These are phyloP conservation scores for Saccharomycopsis selenospora DNA, from an alignment of 805 yeast genomes.

Conservation along the genomic window DNA sequence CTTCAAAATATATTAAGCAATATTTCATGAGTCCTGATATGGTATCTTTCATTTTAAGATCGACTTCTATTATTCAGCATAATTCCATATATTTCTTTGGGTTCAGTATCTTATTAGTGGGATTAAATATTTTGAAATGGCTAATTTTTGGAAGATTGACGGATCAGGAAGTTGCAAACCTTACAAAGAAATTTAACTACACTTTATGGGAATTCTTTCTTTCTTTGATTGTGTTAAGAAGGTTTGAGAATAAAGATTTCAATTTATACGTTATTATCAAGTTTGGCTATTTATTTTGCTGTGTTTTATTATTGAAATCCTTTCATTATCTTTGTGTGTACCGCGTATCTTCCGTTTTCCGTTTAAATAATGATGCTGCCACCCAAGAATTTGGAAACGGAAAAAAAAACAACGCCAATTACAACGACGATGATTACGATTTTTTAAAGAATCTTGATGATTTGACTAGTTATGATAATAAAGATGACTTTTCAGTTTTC, in stretches of 20 bases:
- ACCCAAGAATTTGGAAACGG: not conserved
- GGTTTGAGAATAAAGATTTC: not conserved
- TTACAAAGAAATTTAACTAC: slow-evolving; percentile 14
- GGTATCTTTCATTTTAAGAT: not conserved
- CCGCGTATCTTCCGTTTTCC: slow-evolving; percentile 18
- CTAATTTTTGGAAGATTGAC: slow-evolving; percentile 18
- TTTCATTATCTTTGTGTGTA: slow-evolving; percentile 20
- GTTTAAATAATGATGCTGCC: not conserved
- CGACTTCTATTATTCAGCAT: not conserved
- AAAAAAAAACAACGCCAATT: not conserved
- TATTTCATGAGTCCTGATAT: not conserved
- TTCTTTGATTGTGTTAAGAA: slow-evolving; percentile 13
- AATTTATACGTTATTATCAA: not conserved
- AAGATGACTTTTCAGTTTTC: not conserved
- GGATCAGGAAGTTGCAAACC: slow-evolving; percentile 8
- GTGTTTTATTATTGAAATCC: slow-evolving; percentile 17
- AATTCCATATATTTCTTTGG: not conserved
- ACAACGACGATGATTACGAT: not conserved
- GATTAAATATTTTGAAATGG: slow-evolving; percentile 14
- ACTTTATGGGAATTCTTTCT: slow-evolving; percentile 19
- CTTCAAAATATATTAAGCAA: not conserved
- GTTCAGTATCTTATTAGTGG: slow-evolving; percentile 4
- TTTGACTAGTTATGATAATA: slow-evolving; percentile 11
- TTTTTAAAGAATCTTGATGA: slow-evolving; percentile 13
- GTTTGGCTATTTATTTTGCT: slow-evolving; percentile 13